phyloP scores from a whole-genome alignment of 176 grass and related monocot genomes.

The Leersia perrieri region DNA sequence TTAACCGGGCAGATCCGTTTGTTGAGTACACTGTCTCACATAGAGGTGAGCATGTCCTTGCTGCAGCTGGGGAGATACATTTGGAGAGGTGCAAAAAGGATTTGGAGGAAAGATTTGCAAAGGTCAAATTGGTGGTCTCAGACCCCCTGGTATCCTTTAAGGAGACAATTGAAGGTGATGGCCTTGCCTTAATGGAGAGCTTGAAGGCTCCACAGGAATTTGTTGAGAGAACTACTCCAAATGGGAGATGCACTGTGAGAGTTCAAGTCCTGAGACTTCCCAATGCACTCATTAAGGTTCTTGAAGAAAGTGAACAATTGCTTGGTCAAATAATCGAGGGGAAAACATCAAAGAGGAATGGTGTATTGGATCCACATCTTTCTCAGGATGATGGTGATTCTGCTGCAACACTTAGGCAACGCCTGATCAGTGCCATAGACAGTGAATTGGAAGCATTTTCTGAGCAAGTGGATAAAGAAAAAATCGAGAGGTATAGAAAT shows the following conservation, averaged over 20 bases:
- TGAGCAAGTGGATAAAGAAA: constrained; percentile 56
- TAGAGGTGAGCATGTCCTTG: constrained; percentile 78
- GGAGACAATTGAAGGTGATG: constrained; percentile 83
- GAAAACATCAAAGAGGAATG: constrained; percentile 48
- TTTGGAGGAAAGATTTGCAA: constrained; percentile 88
- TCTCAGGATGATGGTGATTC: constrained; percentile 55
- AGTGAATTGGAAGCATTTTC: constrained; percentile 63
- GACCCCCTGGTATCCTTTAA: constrained; percentile 86
- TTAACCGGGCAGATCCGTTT: constrained; percentile 88
- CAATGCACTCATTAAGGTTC: constrained; percentile 57
- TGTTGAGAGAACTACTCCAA: constrained; percentile 73
- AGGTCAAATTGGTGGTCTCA: constrained; percentile 76
- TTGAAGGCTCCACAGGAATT: constrained; percentile 38
- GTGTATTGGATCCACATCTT: constrained; percentile 28
- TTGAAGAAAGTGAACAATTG: constrained; percentile 78
- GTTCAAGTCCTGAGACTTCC: constrained; percentile 85
- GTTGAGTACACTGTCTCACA: constrained; percentile 76
- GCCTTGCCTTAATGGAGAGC: constrained; percentile 36
- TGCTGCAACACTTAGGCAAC: constrained; percentile 47
- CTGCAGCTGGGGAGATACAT: constrained; percentile 90
- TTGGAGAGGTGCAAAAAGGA: constrained; percentile 88
- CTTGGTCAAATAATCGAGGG: constrained; percentile 69
- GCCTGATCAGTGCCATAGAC: constrained; percentile 67
- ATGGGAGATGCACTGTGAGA: constrained; percentile 69
- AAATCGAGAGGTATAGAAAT: constrained; percentile 50